Evolutionary conservation across 768 basidiomycete genomes (phyloP), one percentile per base, ranked within the genome.

Genomic region (Mrakia frigida): DNA sequence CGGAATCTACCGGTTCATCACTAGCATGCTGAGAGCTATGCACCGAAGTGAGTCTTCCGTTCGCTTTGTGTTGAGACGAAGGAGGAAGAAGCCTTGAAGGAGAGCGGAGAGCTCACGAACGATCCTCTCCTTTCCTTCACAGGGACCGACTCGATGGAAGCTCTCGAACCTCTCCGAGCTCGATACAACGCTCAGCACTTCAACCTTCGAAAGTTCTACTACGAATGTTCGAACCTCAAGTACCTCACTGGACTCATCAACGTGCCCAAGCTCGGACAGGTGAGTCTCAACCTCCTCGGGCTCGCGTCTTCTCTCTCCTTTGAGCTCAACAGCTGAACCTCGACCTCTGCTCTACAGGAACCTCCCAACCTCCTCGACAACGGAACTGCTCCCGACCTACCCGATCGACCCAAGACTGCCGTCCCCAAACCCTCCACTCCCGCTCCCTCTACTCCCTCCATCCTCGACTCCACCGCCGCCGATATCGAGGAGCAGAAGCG

Each of bases 1-100:
- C 90, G 96, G 96, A 52, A 99, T 99, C 76, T 99, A 99, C 84
- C 88, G 93, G 65, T 99, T 98, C 85, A 95, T 98, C 82, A 98
- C 96, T 14, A 95, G 93, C 85, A 99, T 99, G 97, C 86, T 98
- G 82, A 87, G 97, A 35, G 97, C 97, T 1, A 92, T 99, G 91
- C 92, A 96, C 82, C 87, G 97, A 85, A 86, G 96, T 96, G 81
- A 82, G 89, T 85, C 35, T 56, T 56, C 6, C 46, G 59, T 3
- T 2, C 11, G 53, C 75, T 78, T 74, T 39, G 76, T 73, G 16
- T 43, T 3, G 53, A 46, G 25, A 23, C 31, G n/a, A 21, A 39
- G 2, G 14, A 18, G 1, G 59, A 39, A 21, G 74, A n/a, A 71
- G 69, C n/a, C n/a, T 28, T 53, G 28, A 70, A 50, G 46, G 46